phyloP scores from a whole-genome alignment of 345 rosid species.

The Lepidium aucheri region DNA sequence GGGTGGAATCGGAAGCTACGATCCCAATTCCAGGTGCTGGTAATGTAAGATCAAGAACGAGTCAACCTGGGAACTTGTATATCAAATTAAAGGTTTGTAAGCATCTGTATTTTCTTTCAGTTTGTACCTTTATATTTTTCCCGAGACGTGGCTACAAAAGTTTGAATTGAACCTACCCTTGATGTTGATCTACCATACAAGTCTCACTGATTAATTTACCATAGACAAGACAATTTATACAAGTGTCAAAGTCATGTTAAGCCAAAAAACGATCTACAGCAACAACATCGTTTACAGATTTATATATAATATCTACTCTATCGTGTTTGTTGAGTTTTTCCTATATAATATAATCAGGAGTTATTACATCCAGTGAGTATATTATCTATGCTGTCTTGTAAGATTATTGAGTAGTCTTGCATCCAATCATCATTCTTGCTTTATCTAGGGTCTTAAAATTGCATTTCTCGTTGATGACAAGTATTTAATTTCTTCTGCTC shows the following conservation, averaged over 20 bases:
- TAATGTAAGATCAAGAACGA: slow-evolving; percentile 47
- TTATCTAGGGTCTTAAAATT: background rate
- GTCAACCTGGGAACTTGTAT: slow-evolving; percentile 61
- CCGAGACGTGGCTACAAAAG: background rate
- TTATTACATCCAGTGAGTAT: background rate
- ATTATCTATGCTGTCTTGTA: background rate
- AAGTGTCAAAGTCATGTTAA: background rate
- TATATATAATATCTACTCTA: slow-evolving; percentile 9
- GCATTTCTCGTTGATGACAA: slow-evolving; percentile 6
- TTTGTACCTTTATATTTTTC: background rate
- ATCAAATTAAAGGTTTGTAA: slow-evolving; percentile 66
- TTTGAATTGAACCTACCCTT: background rate
- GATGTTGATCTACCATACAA: background rate
- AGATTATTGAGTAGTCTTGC: background rate
- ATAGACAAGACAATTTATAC: background rate
- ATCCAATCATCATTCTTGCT: background rate
- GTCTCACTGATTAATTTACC: slow-evolving; percentile 5
- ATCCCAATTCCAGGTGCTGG: slow-evolving; percentile 68
- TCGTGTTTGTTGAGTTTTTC: background rate
- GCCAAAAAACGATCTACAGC: background rate
- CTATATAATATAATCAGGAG: slow-evolving; percentile 1
- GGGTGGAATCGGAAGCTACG: slow-evolving; percentile 81
- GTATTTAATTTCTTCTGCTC: slow-evolving; percentile 15
- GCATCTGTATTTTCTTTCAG: background rate
- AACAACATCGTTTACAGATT: background rate